phyloP scores from a whole-genome alignment of 495 filamentous ascomycete genomes.

The Aspergillus sclerotiicarbonarius region DNA sequence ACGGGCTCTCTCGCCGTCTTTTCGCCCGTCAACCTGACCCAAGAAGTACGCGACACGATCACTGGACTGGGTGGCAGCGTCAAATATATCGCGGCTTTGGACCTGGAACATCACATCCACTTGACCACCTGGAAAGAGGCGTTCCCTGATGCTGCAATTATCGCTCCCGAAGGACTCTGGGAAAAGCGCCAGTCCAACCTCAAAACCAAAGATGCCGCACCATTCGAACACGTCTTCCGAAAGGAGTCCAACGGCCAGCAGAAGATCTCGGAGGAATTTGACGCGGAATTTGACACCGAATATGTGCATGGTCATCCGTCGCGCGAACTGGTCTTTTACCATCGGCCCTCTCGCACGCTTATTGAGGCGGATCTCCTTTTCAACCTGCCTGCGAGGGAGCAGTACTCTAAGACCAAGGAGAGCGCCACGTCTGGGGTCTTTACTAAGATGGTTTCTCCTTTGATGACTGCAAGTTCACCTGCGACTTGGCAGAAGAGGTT shows the following conservation, averaged over 20 bases:
- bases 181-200: slow-evolving; percentile 73
- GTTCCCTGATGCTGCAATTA: slow-evolving; percentile 73
- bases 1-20: slow-evolving; percentile 83
- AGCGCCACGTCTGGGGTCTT: slow-evolving; percentile 54
- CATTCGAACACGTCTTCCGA: slow-evolving; percentile 68
- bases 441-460: slow-evolving; percentile 58
- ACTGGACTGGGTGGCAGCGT: slow-evolving; percentile 66
- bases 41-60: slow-evolving; percentile 68
- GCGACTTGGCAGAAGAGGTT: slow-evolving; percentile 77
- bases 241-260: slow-evolving; percentile 49
- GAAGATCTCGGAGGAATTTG: slow-evolving; percentile 72
- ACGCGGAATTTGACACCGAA: slow-evolving; percentile 81
- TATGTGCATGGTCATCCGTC: slow-evolving; percentile 78
- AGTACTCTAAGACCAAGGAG: slow-evolving; percentile 67
- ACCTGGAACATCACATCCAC: slow-evolving; percentile 93
- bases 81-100: slow-evolving; percentile 79
- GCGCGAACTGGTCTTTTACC: slow-evolving; percentile 82
- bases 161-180: slow-evolving; percentile 80
- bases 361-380: slow-evolving; percentile 91
- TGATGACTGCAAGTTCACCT: slow-evolving; percentile 56
- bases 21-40: slow-evolving; percentile 81
- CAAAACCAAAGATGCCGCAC: slow-evolving; percentile 62
- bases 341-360: slow-evolving; percentile 77
- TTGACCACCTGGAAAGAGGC: slow-evolving; percentile 76
- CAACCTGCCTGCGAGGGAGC: slow-evolving; percentile 84